A percentile compares a stretch with the other conserved stretches of the same genome.
Evolutionary conservation across 2,329 filamentous ascomycete species (phyloP).

Genomic region (Penicillium brevicompactum): DNA sequence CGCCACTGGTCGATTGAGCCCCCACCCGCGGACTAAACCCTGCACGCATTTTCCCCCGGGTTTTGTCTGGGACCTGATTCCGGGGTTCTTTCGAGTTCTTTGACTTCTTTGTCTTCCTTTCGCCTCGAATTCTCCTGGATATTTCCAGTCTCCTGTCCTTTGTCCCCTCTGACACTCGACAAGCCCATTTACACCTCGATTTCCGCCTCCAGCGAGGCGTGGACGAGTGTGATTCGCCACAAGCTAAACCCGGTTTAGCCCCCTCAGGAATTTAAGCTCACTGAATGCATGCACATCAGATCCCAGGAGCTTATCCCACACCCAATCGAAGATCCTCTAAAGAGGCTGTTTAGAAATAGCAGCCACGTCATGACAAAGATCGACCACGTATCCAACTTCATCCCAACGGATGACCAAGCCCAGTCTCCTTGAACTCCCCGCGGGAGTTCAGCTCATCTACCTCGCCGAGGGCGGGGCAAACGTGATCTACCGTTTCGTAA

Average conservation of each 20-base stretch:
- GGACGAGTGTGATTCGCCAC: neutral
- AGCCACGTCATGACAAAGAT: slow-evolving; percentile 11
- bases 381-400: slow-evolving; percentile 10
- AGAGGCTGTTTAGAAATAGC: slow-evolving; percentile 19
- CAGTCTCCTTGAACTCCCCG: slow-evolving; percentile 37
- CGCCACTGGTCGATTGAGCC: slow-evolving; percentile 3
- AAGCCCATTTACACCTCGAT: neutral
- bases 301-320: slow-evolving; percentile 9
- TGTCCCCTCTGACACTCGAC: neutral
- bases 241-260: neutral
- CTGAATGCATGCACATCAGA: slow-evolving; percentile 2
- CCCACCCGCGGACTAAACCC: slow-evolving; percentile 9
- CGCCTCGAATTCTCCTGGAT: neutral
- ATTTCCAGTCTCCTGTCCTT: neutral
- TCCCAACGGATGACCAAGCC: slow-evolving; percentile 36
- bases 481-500: slow-evolving; percentile 65
- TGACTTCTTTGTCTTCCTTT: neutral
- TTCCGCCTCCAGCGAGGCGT: neutral
- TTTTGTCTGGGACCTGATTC: neutral
- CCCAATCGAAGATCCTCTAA: neutral
- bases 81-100: neutral
- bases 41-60: slow-evolving; percentile 8
- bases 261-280: neutral
- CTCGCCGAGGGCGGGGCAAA: slow-evolving; percentile 75
- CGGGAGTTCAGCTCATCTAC: slow-evolving; percentile 44